Conservation (phyloP, 306 rosid species). For the Rosa persica region DNA sequence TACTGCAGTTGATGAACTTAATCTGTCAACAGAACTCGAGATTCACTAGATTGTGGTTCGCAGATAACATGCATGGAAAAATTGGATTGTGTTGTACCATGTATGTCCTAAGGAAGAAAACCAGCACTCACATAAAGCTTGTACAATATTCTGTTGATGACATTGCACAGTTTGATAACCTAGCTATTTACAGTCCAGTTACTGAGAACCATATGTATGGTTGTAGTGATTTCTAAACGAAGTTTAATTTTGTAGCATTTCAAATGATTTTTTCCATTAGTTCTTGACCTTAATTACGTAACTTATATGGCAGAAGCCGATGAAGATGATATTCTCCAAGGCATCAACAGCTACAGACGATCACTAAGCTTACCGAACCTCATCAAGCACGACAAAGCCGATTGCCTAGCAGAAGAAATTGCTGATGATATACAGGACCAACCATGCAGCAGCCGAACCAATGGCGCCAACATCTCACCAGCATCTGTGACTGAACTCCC, state of each 20-base stretch:
- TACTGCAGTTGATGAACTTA: not conserved
- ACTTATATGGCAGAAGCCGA: slow-evolving; percentile 33
- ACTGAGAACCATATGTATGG: not conserved
- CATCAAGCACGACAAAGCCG: slow-evolving; percentile 32
- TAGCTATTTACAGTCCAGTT: not conserved
- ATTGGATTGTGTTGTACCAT: not conserved
- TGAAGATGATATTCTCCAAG: slow-evolving; percentile 51
- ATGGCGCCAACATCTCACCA: slow-evolving; percentile 30
- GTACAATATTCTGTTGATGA: not conserved
- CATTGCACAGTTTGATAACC: not conserved
- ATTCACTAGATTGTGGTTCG: not conserved
- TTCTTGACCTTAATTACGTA: not conserved
- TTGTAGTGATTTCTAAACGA: not conserved
- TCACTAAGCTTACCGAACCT: slow-evolving; percentile 39
- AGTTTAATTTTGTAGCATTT: not conserved
- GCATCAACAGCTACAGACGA: slow-evolving; percentile 58
- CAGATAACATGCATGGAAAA: not conserved
- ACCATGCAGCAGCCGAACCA: slow-evolving; percentile 37
- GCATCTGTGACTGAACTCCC: slow-evolving; percentile 24
- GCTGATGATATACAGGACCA: slow-evolving; percentile 45
- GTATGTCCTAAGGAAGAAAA: not conserved
- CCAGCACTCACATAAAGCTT: not conserved
- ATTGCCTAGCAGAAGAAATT: slow-evolving; percentile 55
- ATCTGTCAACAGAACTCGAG: not conserved
- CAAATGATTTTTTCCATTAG: not conserved